Conservation (phyloP, 2,329 filamentous ascomycete genomes). For the Cylindrodendrum hubeiense region DNA sequence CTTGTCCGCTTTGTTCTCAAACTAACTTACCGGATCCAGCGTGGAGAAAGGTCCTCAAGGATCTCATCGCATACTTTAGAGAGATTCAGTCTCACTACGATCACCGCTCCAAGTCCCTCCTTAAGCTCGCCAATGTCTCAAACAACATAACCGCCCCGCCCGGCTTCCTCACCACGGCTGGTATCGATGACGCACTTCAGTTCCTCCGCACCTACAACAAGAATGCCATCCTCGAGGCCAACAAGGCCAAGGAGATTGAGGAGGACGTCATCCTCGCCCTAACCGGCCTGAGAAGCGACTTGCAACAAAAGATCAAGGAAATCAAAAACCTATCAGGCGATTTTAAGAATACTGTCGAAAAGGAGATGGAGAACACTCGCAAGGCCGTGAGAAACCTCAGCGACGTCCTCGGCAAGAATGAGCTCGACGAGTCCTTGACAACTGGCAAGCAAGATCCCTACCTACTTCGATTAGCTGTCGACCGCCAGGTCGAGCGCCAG, state of each 20-base stretch:
- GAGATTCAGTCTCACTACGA: constrained; percentile 94
- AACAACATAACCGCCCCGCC: constrained; percentile 83
- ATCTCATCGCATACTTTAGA: constrained; percentile 92
- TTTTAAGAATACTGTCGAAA: constrained; percentile 97
- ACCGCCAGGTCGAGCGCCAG: constrained; percentile 91
- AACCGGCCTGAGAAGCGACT: constrained; percentile 85
- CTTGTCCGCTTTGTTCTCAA: neutral
- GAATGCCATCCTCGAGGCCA: constrained; percentile 81
- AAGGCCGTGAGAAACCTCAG: constrained; percentile 85
- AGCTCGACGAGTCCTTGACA: constrained; percentile 78
- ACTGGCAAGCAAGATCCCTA: constrained; percentile 94
- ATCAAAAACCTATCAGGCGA: constrained; percentile 94
- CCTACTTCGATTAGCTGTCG: constrained; percentile 85
- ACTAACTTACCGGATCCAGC: constrained; percentile 61
- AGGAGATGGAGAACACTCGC: constrained; percentile 89
- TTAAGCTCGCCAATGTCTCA: constrained; percentile 86
- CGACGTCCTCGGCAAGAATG: constrained; percentile 82
- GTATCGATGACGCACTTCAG: constrained; percentile 88
- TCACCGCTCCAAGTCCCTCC: constrained; percentile 81
- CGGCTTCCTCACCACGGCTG: constrained; percentile 82
- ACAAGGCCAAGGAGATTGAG: constrained; percentile 91
- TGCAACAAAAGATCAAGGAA: constrained; percentile 97
- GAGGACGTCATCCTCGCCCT: constrained; percentile 91
- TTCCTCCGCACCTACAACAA: constrained; percentile 88
- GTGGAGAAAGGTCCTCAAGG: constrained; percentile 96